Evolutionary conservation across 495 filamentous ascomycete genomes (phyloP).

Genomic region (Aspergillus cristatus): DNA sequence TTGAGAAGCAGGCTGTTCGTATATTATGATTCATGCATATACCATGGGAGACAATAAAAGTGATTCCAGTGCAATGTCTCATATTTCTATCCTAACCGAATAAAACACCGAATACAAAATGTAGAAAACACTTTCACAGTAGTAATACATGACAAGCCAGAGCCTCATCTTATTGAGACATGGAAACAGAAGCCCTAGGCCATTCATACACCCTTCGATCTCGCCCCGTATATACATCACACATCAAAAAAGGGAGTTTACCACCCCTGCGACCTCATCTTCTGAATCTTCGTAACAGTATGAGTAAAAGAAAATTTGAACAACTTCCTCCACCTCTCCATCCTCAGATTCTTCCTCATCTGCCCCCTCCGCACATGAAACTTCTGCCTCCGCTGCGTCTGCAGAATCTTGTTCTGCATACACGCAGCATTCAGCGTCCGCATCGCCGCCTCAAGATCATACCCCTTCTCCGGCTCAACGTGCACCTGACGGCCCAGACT

Average conservation of each 20-base stretch:
- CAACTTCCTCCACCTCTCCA: slow-evolving; percentile 32
- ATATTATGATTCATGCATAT: no score
- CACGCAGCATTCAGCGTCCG: slow-evolving; percentile 16
- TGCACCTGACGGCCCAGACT: slow-evolving; percentile 31
- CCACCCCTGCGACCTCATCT: slow-evolving; percentile 40
- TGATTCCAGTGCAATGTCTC: no score
- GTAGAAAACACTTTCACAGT: slow-evolving; percentile 5
- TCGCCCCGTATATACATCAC: slow-evolving; percentile 6
- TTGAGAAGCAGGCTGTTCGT: no score
- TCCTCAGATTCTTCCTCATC: slow-evolving; percentile 26
- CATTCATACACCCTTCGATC: background rate
- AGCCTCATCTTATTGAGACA: no score
- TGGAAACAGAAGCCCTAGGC: background rate
- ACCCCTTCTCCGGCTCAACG: slow-evolving; percentile 28
- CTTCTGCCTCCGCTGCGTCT: slow-evolving; percentile 17
- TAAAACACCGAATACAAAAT: slow-evolving; percentile 1
- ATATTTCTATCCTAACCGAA: slow-evolving; percentile 17
- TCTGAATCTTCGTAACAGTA: slow-evolving; percentile 34
- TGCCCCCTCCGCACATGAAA: slow-evolving; percentile 32
- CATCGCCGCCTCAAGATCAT: slow-evolving; percentile 23
- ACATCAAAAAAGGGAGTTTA: slow-evolving; percentile 9
- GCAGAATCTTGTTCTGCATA: slow-evolving; percentile 19
- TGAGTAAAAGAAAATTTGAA: slow-evolving; percentile 35
- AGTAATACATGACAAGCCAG: slow-evolving; percentile 15
- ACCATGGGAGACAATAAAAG: no score